Base-by-base conservation (phyloP, 164 flowering plant species). In the Vitis labrusca region DNA sequence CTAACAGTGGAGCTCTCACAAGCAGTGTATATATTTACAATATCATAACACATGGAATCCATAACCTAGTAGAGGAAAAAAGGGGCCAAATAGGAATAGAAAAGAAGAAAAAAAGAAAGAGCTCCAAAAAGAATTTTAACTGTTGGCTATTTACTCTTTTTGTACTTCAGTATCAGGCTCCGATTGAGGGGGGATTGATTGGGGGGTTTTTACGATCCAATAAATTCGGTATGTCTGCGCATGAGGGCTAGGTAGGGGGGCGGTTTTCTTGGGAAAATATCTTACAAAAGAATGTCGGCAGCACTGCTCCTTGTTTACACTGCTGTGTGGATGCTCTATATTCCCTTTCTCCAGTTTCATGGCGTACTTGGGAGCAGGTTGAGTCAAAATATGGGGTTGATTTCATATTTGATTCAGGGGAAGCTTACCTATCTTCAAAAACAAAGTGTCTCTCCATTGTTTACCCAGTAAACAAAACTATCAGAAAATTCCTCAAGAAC, bases 391-490 rank as follows among this genome's bases (percentile, higher is more conserved):
- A 44, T 23, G 29, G n/a, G 30, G 48, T 29, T 19, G 17, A 68
- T 51, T 16, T 58, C 27, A 54, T 10, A 17, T 14, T 60, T 19
- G 10, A 29, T 48, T 29, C 1, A 8, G 37, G 65, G 55, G 23
- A 53, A 50, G 10, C 61, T n/a, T 17, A 64, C 50, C 47, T 5
- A 15, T 30, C 47, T 68, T 81, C 69, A 83, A 62, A 75, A 80
- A 74, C 84, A 81, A n/a, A 83, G 75, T 11, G 83, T 74, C 70
- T 81, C 83, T 66, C 84, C 84, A 19, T 23, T 60, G 65, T 54
- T 77, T 61, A 83, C 86, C 86, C 86, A 81, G 1, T 76, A 65
- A 62, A 73, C 83, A 71, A 83, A 83, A 72, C 77, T 74, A 61
- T 79, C 86, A 2, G 86, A 58, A 67, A 14, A 83, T 15, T 81